Evolutionary conservation across 176 grass and related monocot genomes (phyloP), one percentile per base, ranked within the genome.

Genomic region (Alopecurus myosuroides): DNA sequence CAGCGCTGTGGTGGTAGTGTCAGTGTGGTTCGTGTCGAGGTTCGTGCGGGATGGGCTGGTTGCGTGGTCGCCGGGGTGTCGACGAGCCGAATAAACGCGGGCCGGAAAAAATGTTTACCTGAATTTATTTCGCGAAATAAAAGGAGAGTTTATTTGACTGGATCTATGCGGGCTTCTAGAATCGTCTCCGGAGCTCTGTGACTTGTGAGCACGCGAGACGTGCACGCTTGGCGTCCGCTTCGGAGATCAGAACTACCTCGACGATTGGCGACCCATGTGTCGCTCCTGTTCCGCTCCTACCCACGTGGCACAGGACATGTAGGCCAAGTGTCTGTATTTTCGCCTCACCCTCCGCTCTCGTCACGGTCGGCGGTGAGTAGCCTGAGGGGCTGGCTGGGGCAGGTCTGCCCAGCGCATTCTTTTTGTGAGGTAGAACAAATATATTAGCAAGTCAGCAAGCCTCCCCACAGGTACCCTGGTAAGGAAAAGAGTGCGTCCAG

Each of bases 1-100:
- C 48, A n/a, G 18, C 66, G 9, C 19, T 41, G 66, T 40, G 33
- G 65, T 69, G 35, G n/a, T n/a, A n/a, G n/a, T n/a, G n/a, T n/a
- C n/a, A n/a, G n/a, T n/a, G n/a, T n/a, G n/a, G n/a, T n/a, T n/a
- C n/a, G 78, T 81, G 78, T 67, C 61, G 42, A 66, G 61, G 42
- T 35, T 12, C 19, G 41, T 9, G 76, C 35, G 75, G 15, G 20
- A 11, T 9, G 6, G 6, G 52, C 2, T 18, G 48, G 33, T 62
- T 60, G 36, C 76, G 53, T 78, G 76, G 77, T 78, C 45, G 42
- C 71, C 71, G 71, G 8, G 71, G 42, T 49, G 71, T 26, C 71
- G 71, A 50, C 71, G 26, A 11, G 44, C 9, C 2, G 17, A 12
- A 33, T 0, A 75, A 75, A 75, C 71, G 71, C 51, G 45, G 71